Evolutionary conservation across 306 rosid genomes (phyloP).

Genomic region (Comarum palustre): DNA sequence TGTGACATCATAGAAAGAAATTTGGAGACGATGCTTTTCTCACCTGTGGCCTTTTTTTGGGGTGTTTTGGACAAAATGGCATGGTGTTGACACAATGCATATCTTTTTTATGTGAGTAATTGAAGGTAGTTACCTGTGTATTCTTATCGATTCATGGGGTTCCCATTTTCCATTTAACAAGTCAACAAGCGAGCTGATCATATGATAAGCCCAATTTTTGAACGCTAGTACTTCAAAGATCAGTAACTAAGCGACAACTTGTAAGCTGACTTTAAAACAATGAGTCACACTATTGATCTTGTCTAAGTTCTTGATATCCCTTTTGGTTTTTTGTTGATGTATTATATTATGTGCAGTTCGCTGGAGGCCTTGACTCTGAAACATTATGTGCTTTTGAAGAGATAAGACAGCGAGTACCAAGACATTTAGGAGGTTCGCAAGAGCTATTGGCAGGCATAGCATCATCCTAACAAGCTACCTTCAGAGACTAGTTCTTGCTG

Average conservation of each 20-base stretch:
- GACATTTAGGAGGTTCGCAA: constrained; percentile 50
- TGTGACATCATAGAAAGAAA: neutral
- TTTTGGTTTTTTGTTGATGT: constrained; percentile 8
- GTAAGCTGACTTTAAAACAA: neutral
- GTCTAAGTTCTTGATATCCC: neutral
- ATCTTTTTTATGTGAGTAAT: too few relatives aligned
- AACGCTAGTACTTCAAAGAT: too few relatives aligned
- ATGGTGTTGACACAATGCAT: neutral
- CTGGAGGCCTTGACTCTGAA: constrained; percentile 91
- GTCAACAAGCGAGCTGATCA: too few relatives aligned
- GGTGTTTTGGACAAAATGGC: constrained; percentile 6
- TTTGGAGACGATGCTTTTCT: neutral
- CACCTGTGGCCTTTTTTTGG: neutral
- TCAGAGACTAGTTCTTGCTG: neutral
- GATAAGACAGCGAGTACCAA: constrained; percentile 65
- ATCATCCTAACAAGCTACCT: constrained; percentile 39
- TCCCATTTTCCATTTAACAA: too few relatives aligned
- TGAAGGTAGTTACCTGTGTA: too few relatives aligned
- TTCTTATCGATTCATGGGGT: too few relatives aligned
- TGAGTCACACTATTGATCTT: neutral
- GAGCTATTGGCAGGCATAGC: constrained; percentile 59
- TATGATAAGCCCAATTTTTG: too few relatives aligned
- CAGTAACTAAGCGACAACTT: too few relatives aligned
- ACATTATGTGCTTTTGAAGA: constrained; percentile 78
- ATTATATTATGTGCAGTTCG: constrained; percentile 53